Evolutionary conservation across 208 protist genomes (phyloP), one percentile per base, ranked within the genome.

Genomic region (Crithidia mellificae): DNA sequence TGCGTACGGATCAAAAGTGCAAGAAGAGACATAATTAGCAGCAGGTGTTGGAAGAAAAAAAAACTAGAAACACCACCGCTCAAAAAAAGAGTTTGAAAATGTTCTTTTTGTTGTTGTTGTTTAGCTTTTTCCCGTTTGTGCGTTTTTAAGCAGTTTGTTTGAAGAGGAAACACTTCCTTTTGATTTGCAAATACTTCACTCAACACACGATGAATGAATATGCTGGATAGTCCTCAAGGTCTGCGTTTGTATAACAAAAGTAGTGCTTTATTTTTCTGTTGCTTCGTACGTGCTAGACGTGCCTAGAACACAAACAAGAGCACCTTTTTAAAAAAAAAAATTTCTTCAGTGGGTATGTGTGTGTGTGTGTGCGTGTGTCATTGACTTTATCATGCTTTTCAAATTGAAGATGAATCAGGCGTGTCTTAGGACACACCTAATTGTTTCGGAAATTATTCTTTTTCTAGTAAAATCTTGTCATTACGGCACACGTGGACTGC

Each of bases 101-200:
- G n/a, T n/a, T n/a, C n/a, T n/a, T n/a, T n/a, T n/a, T n/a, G n/a
- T 46, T 46, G 41, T 46, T 46, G 41, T n/a, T 46, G 41, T 51
- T 51, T 51, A 29, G 4, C 14, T 46, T 46, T 46, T 46, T 6
- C n/a, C 12, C n/a, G 41, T 46, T 12, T 46, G 14, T 46, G 41
- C 17, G 14, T 17, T 6, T 19, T 46, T 12, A 20, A 15, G 8
- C 41, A 20, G 41, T 20, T 46, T 46, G 8, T 46, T n/a, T 46
- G 24, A 32, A 29, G 58, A 51, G 58, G 58, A 63, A 63, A 41
- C 58, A 63, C 58, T 51, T 63, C 58, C 38, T 39, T 51, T 51
- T 51, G 7, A 14, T 22, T 51, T 51, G 22, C 20, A 5, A 17
- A 27, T 20, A 51, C 22, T 14, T 3, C 22, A 51, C 46, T 29